Evolutionary conservation across 2,329 filamentous ascomycete genomes (phyloP).

Genomic region (Coniochaeta sp.): DNA sequence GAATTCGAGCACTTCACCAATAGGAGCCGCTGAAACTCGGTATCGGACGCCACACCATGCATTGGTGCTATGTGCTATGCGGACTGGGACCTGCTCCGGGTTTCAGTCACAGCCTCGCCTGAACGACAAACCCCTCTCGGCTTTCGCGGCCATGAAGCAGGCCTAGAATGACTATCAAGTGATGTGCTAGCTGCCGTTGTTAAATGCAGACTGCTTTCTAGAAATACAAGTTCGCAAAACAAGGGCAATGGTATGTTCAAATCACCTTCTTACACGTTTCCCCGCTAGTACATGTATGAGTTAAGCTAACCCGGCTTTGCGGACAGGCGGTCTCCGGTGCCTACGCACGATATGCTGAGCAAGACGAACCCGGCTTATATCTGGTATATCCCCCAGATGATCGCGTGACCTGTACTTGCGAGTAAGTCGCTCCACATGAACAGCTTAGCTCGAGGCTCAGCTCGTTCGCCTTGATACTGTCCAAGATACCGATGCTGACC

Average conservation of each 20-base stretch:
- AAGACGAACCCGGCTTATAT: constrained; percentile 2
- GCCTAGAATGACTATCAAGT: too few species aligned
- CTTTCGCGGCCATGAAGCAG: background rate
- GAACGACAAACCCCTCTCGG: background rate
- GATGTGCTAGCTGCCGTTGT: too few species aligned
- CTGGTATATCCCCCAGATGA: constrained; percentile 2
- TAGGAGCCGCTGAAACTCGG: background rate
- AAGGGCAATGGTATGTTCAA: background rate
- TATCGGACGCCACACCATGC: background rate
- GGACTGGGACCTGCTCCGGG: background rate
- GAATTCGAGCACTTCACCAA: background rate
- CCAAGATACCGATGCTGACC: background rate
- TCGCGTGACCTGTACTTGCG: constrained; percentile 1
- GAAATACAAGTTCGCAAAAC: background rate
- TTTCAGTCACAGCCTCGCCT: background rate
- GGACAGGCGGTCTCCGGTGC: background rate
- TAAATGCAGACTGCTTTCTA: background rate
- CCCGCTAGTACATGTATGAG: background rate
- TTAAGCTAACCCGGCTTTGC: background rate
- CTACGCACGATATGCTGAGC: constrained; percentile 1
- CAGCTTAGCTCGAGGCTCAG: background rate
- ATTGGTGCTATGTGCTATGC: background rate
- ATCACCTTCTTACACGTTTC: background rate
- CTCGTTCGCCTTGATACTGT: background rate
- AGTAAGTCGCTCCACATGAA: background rate